These are phyloP conservation scores for Mortierella sp. DNA, from an alignment of 371 early-diverging fungal species.

Conservation along the genomic window DNA sequence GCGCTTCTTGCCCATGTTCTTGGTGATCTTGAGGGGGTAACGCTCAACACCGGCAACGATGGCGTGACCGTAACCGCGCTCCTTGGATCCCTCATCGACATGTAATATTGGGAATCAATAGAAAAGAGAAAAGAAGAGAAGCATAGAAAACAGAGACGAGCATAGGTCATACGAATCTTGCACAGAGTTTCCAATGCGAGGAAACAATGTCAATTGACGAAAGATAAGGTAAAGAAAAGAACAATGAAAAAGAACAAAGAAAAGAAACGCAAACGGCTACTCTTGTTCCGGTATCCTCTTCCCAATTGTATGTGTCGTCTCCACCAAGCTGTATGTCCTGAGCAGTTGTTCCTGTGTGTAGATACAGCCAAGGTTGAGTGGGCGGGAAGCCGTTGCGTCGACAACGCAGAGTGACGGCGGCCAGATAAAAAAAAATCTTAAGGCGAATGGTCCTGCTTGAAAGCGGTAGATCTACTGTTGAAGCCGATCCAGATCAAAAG, in stretches of 20 bases:
- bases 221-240: not conserved
- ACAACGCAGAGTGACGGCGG: not conserved
- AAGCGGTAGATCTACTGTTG: not conserved
- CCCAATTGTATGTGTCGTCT: not conserved
- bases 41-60: constrained; percentile 97
- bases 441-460: not conserved
- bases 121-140: constrained; percentile 14
- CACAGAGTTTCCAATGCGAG: constrained; percentile 57
- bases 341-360: not conserved
- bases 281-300: not conserved
- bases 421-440: not conserved
- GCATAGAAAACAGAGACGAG: constrained; percentile 39
- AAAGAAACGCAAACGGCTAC: not conserved
- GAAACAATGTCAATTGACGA: constrained; percentile 1
- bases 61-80: constrained; percentile 97
- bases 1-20: constrained; percentile 94
- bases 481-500: constrained; percentile 4
- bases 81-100: constrained; percentile 90
- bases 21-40: constrained; percentile 96
- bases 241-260: not conserved
- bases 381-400: not conserved
- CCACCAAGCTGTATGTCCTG: not conserved
- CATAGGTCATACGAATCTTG: constrained; percentile 59
- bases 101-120: constrained; percentile 61
- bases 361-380: not conserved